Base-by-base conservation (phyloP, 2,329 filamentous ascomycete species). In the Apiospora aurea region DNA sequence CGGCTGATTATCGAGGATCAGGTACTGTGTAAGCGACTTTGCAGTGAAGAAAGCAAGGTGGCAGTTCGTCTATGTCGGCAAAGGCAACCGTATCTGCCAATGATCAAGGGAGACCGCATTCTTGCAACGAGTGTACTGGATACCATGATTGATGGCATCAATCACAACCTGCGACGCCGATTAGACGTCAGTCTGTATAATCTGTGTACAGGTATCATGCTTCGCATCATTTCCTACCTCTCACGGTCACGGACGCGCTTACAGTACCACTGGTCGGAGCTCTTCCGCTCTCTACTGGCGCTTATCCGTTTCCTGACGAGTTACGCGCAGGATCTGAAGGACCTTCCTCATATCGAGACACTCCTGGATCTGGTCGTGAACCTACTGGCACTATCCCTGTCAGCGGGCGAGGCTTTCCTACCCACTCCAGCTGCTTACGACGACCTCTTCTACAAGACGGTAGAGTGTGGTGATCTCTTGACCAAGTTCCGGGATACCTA, bases 391-490 rank as follows among this genome's bases (percentile, higher is more conserved):
- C 88, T 98, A 51, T 93, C 94, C 2, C 87, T 99, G 10, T 96
- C 94, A 1, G 90, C 91, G 2, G 96, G 96, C 8, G 96, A 98
- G 80, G 91, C 93, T 2, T 98, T 99, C 82, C 87, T 99, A 10
- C 96, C 96, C 0, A 94, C 93, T 43, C 92, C 95, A 0, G 89
- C 93, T 24, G 92, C 94, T 1, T 98, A 98, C 81, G 96, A 99
- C 78, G 96, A 99, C 79, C 87, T 99, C 0, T 98, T 99, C 84
- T 99, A 99, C 89, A 99, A 99, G 83, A 89, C 98, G 1, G 95
- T 98, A 38, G 96, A 99, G 82, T 93, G 92, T 1, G 94, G 95
- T 14, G 94, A 97, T 68, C 88, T 94, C 16, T 87, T 98, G 29
- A 85, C 88, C 44, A 94, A 94, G 79, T 97, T 98, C 83, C 90